A percentile compares a stretch with the other conserved stretches of the same genome.
Conservation (phyloP, 1,139 yeast species). For the Yamadazyma diospyri region DNA sequence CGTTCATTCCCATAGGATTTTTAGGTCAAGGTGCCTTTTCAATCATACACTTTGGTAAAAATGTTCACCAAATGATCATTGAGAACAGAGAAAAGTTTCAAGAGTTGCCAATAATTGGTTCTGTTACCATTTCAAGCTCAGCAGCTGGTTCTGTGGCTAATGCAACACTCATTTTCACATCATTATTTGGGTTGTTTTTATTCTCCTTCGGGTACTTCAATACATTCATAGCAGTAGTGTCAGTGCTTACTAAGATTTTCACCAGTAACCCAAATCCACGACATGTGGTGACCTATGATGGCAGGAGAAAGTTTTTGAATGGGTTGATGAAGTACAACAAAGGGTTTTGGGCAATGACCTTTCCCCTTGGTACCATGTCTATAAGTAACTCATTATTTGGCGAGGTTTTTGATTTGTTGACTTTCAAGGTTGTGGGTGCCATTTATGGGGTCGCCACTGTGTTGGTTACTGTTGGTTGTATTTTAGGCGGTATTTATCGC, state of each 20-base stretch:
- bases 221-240: constrained; percentile 50
- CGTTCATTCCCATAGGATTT: constrained; percentile 30
- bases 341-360: constrained; percentile 84
- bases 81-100: constrained; percentile 4
- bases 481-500: constrained; percentile 23
- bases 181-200: constrained; percentile 44
- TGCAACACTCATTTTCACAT: constrained; percentile 16
- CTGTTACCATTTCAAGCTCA: no score
- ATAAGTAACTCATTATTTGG: constrained; percentile 55
- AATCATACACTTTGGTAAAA: constrained; percentile 53
- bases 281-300: constrained; percentile 17
- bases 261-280: constrained; percentile 23
- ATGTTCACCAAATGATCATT: constrained; percentile 20
- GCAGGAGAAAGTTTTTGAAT: constrained; percentile 14
- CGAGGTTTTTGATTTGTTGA: constrained; percentile 34
- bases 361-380: constrained; percentile 85
- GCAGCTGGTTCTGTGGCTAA: constrained; percentile 20
- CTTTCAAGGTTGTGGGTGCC: constrained; percentile 59
- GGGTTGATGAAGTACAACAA: constrained; percentile 47
- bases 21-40: constrained; percentile 82
- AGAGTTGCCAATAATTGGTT: not conserved
- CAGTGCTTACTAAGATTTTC: constrained; percentile 38
- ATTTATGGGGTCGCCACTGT: constrained; percentile 49
- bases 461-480: constrained; percentile 28
- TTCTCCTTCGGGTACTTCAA: constrained; percentile 62